These are phyloP conservation scores for Lactuca sativa DNA, from an alignment of 129 eudicot species.

Conservation along the genomic window DNA sequence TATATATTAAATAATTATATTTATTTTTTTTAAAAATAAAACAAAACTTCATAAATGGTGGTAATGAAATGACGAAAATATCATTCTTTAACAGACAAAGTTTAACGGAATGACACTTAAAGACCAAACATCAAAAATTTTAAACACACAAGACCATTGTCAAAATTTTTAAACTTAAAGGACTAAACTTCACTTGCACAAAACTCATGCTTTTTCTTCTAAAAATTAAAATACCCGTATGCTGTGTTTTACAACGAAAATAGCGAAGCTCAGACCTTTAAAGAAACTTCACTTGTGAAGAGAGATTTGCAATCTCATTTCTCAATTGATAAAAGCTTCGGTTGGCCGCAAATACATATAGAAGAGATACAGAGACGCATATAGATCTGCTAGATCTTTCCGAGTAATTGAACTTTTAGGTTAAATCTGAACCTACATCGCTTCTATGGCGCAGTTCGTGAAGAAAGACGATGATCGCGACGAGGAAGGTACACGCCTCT, in stretches of 20 bases:
- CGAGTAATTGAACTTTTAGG: neutral
- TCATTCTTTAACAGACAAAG: too few species aligned
- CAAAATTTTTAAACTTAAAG: too few species aligned
- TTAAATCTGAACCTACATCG: constrained; percentile 8
- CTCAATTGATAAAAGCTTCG: constrained; percentile 16
- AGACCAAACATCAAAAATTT: too few species aligned
- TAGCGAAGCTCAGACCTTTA: constrained; percentile 20
- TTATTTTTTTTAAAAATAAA: too few species aligned
- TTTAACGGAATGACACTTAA: too few species aligned
- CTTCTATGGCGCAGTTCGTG: constrained; percentile 68
- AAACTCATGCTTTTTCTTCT: too few species aligned
- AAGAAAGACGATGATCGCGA: constrained; percentile 98
- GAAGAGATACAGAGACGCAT: neutral
- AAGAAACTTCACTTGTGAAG: constrained; percentile 24
- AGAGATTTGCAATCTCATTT: constrained; percentile 19
- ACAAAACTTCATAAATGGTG: too few species aligned
- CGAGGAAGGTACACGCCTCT: constrained; percentile 64
- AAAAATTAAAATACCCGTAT: neutral
- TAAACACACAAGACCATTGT: too few species aligned
- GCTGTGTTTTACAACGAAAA: constrained; percentile 4
- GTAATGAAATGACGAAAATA: too few species aligned
- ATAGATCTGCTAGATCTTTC: constrained; percentile 12
- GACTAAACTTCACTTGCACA: too few species aligned
- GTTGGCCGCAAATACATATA: neutral
- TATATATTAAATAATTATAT: too few species aligned